Percentiles rank a stretch among this genome's conserved stretches.
phyloP scores from a whole-genome alignment of 129 eudicot species.

The Centrapalus pauciflorus region DNA sequence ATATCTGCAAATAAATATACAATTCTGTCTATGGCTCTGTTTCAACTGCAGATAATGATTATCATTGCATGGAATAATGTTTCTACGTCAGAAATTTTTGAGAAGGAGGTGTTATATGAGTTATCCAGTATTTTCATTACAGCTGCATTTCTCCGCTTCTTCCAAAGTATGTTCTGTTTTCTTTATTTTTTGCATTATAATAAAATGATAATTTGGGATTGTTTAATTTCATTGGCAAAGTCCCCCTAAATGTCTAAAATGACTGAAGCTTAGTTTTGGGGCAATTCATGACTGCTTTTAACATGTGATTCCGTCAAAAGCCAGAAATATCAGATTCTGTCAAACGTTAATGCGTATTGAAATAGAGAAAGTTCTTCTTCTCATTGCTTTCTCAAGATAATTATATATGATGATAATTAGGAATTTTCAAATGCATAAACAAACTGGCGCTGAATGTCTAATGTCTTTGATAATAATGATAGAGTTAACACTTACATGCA shows the following conservation, averaged over 20 bases:
- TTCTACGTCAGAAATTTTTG: constrained; percentile 41
- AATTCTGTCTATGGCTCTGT: background rate
- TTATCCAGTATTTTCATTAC: constrained; percentile 90
- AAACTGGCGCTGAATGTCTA: background rate
- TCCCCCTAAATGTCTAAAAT: too few relatives aligned
- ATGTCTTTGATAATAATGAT: background rate
- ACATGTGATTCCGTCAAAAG: background rate
- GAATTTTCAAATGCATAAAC: too few relatives aligned
- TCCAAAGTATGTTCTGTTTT: constrained; percentile 61
- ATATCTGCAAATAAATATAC: too few relatives aligned
- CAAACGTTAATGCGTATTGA: background rate
- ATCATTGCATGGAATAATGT: constrained; percentile 77
- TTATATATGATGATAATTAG: too few relatives aligned
- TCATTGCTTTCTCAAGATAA: background rate
- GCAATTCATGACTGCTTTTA: background rate
- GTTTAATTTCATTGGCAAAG: too few relatives aligned
- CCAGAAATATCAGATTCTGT: background rate
- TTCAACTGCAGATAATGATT: constrained; percentile 66
- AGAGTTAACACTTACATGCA: background rate
- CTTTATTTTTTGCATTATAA: constrained; percentile 8
- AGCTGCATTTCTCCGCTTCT: constrained; percentile 88
- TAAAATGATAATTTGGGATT: too few relatives aligned
- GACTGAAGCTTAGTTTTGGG: background rate
- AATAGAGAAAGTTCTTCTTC: background rate
- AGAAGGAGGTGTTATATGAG: constrained; percentile 46